Percentiles rank a stretch among this genome's conserved stretches.
Evolutionary conservation across 495 filamentous ascomycete genomes (phyloP).

Genomic region (Filosporella fistucella): DNA sequence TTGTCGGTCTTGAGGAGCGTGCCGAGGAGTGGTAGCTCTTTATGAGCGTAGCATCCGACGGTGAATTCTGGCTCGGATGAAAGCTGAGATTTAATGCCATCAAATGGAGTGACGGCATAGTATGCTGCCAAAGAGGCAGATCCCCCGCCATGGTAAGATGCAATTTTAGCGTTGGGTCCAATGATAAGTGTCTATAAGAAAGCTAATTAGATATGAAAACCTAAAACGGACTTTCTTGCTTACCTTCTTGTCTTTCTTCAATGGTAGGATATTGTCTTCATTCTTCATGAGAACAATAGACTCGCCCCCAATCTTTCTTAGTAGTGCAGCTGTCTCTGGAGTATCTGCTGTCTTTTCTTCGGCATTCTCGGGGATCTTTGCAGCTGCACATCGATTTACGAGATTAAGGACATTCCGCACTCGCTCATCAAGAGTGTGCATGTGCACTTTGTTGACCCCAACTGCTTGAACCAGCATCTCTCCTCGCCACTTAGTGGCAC

Average conservation of each 20-base stretch:
- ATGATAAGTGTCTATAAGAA: conserved; percentile 37
- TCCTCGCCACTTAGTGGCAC: conserved; percentile 61
- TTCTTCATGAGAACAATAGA: conserved; percentile 74
- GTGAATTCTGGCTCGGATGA: conserved; percentile 38
- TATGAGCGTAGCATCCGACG: conserved; percentile 56
- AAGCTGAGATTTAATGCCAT: conserved; percentile 53
- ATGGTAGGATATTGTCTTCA: conserved; percentile 57
- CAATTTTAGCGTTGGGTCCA: conserved; percentile 70
- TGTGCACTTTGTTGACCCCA: conserved; percentile 50
- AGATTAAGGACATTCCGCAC: conserved; percentile 59
- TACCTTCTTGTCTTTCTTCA: conserved; percentile 57
- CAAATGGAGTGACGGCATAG: conserved; percentile 64
- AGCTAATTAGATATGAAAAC: conserved; percentile 20
- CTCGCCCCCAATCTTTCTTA: conserved; percentile 62
- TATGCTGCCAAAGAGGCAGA: conserved; percentile 64
- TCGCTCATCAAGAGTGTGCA: conserved; percentile 55
- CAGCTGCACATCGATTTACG: conserved; percentile 49
- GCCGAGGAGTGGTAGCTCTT: conserved; percentile 53
- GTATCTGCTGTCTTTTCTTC: conserved; percentile 34
- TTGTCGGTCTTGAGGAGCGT: conserved; percentile 41
- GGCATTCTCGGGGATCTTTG: conserved; percentile 49
- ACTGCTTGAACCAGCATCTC: conserved; percentile 54
- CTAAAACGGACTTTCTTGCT: conserved; percentile 40
- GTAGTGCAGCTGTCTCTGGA: conserved; percentile 38
- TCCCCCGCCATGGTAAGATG: conserved; percentile 66